Percentiles rank a stretch among this genome's conserved stretches.
Evolutionary conservation across 208 protist genomes (phyloP).

Genomic region (Leishmania lainsoni): DNA sequence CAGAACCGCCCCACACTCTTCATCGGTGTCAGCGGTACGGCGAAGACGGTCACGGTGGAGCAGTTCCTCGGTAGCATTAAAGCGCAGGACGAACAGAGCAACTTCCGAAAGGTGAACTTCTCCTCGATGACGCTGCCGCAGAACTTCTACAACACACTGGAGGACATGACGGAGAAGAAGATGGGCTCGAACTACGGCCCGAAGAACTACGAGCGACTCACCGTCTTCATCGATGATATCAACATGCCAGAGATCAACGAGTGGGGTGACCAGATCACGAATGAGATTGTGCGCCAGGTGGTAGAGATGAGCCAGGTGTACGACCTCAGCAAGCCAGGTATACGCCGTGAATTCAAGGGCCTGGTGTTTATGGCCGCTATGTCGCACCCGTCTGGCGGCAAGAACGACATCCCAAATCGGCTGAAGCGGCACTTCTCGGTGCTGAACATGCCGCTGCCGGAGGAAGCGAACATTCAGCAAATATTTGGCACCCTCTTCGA

Average conservation of each 20-base stretch:
- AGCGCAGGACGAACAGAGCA: constrained; percentile 71
- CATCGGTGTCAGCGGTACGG: constrained; percentile 94
- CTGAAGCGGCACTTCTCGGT: constrained; percentile 97
- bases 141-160: constrained; percentile 92
- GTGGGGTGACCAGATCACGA: constrained; percentile 96
- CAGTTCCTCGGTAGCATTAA: constrained; percentile 91
- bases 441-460: constrained; percentile 97
- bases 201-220: constrained; percentile 89
- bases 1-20: constrained; percentile 89
- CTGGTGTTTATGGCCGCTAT: constrained; percentile 97
- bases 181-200: constrained; percentile 95
- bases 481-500: constrained; percentile 94
- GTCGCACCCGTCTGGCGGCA: constrained; percentile 97
- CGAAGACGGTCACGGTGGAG: constrained; percentile 95
- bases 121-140: constrained; percentile 94
- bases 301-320: constrained; percentile 90
- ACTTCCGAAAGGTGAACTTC: constrained; percentile 95
- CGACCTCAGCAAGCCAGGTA: constrained; percentile 89
- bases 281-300: constrained; percentile 95
- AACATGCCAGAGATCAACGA: constrained; percentile 97
- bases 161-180: constrained; percentile 96
- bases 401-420: constrained; percentile 98
- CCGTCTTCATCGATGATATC: constrained; percentile 96
- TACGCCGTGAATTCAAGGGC: constrained; percentile 95
- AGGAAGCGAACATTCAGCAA: constrained; percentile 93